Evolutionary conservation across 2,329 filamentous ascomycete genomes (phyloP), one percentile per base, ranked within the genome.

Genomic region (Botrytis cinerea): DNA sequence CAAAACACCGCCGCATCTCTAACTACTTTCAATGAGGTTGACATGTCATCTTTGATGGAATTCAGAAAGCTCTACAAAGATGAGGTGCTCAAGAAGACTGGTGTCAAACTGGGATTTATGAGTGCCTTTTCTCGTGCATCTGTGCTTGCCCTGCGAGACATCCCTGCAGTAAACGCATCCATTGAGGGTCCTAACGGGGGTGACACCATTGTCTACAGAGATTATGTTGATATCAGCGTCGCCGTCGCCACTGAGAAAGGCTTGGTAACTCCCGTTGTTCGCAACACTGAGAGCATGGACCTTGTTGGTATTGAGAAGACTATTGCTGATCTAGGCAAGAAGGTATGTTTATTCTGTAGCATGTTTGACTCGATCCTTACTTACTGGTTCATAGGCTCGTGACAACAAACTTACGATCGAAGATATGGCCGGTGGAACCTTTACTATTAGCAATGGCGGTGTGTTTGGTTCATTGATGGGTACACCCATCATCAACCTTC

Each of bases 91-190:
- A 97, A 98, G 88, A 97, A 95, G 87, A 96, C 93, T 16, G 95
- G 95, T 62, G 92, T 98, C 74, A 99, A 98, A 87, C 91, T 99
- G 71, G 96, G 96, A n/a, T 99, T 98, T 87, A 98, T 99, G 95
- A 96, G 94, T 82, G 95, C 95, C 73, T 99, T 99, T 84, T 93
- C 95, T 6, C 93, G 92, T 76, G 96, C 96, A 66, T 93, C 90
- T 79, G 90, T 97, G 62, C 86, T 98, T 74, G 96, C 96, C 74
- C 97, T 98, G 93, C 93, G 92, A 80, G 95, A 98, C 77, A 86
- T 98, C n/a, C 96, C 95, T 20, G 92, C 91, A 2, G 93, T 98
- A 80, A 99, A 99, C 80, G 96, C 95, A 35, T 97, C 95, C 54
- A 99, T 99, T 78, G 96, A 99, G 82, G 96, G 96, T 16, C 93